A percentile compares a stretch with the other conserved stretches of the same genome.
These are phyloP conservation scores for Metschnikowia anglica DNA, from an alignment of 805 yeast species.

Conservation along the genomic window DNA sequence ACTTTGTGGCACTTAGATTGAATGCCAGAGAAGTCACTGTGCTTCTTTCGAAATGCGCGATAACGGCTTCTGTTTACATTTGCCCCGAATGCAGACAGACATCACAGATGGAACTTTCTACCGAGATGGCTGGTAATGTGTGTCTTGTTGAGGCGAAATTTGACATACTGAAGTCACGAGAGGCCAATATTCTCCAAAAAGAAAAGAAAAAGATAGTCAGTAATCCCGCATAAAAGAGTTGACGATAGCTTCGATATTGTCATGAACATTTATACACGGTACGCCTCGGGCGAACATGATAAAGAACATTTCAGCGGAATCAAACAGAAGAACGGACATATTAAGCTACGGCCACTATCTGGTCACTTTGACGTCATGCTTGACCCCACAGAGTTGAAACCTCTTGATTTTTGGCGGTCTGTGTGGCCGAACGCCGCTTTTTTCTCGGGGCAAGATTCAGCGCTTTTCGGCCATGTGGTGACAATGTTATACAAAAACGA, in stretches of 20 bases:
- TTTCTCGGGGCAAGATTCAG: slow-evolving; percentile 49
- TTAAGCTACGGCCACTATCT: slow-evolving; percentile 26
- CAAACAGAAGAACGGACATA: slow-evolving; percentile 13
- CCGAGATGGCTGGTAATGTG: not conserved
- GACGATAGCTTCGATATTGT: not conserved
- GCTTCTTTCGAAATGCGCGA: not conserved
- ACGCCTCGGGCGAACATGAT: slow-evolving; percentile 40
- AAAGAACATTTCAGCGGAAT: slow-evolving; percentile 9
- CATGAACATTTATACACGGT: slow-evolving; percentile 41
- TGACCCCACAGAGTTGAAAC: slow-evolving; percentile 6
- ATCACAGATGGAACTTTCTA: not conserved
- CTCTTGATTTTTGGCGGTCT: slow-evolving; percentile 35
- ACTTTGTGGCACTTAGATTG: no score
- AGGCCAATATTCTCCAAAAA: not conserved
- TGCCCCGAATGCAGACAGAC: slow-evolving; percentile 4
- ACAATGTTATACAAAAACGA: slow-evolving; percentile 53
- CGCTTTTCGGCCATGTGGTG: slow-evolving; percentile 45
- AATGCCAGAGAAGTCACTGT: no score
- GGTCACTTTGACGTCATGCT: slow-evolving; percentile 25
- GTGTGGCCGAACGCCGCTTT: slow-evolving; percentile 51
- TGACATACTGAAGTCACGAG: no score
- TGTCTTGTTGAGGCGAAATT: not conserved
- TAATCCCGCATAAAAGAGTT: not conserved
- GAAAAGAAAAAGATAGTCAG: not conserved
- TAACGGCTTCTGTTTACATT: slow-evolving; percentile 7